phyloP scores from a whole-genome alignment of 108 stramenopile genomes.

The Skeletonema menzelii region DNA sequence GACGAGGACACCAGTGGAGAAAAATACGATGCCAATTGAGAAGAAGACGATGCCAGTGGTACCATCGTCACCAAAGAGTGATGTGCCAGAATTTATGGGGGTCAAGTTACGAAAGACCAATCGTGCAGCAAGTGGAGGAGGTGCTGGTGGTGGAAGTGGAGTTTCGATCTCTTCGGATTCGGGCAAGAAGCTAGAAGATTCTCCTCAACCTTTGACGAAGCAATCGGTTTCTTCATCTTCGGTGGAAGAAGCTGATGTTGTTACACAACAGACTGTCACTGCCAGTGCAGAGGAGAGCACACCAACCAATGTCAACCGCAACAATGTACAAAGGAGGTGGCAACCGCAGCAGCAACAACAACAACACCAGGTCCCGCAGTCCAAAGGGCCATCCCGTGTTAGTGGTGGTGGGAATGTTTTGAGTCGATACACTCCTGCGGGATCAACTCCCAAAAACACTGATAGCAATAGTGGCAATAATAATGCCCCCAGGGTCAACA shows the following conservation, averaged over 20 bases:
- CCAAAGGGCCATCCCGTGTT: background rate
- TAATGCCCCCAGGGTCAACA: background rate
- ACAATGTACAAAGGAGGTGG: background rate
- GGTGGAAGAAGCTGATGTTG: background rate
- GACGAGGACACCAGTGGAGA: background rate
- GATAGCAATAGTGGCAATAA: background rate
- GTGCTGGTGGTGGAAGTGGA: background rate
- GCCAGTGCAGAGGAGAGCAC: constrained; percentile 3
- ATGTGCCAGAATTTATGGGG: background rate
- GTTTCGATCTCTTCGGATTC: background rate
- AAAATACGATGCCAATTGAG: too few relatives aligned
- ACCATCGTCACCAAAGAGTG: background rate
- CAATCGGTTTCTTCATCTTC: background rate
- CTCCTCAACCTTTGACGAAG: background rate
- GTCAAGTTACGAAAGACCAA: background rate
- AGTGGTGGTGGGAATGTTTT: background rate
- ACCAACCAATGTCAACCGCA: background rate
- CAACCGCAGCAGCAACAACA: constrained; percentile 12
- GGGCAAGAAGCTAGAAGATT: background rate
- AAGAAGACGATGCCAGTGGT: background rate
- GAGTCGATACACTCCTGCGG: background rate
- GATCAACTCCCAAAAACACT: background rate
- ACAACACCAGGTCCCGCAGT: background rate
- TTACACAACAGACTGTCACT: background rate
- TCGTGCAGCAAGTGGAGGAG: background rate